A percentile compares a stretch with the other conserved stretches of the same genome.
Evolutionary conservation across 2,329 filamentous ascomycete species (phyloP).

Genomic region (Nakataea oryzae): DNA sequence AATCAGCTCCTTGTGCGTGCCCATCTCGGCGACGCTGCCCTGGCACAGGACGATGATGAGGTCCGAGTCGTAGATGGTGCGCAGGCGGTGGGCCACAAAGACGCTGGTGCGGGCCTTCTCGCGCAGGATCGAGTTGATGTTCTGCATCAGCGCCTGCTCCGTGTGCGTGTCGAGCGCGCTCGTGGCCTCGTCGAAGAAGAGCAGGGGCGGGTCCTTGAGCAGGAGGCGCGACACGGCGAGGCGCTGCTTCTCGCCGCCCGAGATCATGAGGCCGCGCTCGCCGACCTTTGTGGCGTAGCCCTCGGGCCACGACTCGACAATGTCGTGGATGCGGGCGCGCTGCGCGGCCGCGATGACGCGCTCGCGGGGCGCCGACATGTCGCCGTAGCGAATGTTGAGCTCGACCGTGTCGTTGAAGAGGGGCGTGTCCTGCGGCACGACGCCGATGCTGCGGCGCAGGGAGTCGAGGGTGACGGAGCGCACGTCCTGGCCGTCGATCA

Average conservation of each 20-base stretch:
- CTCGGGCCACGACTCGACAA: conserved; percentile 69
- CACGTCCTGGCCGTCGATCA: conserved; percentile 90
- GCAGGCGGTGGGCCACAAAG: conserved; percentile 84
- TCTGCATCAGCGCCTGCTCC: conserved; percentile 77
- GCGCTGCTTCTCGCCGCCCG: conserved; percentile 46
- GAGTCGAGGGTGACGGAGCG: conserved; percentile 74
- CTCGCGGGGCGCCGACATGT: conserved; percentile 63
- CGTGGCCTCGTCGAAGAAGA: conserved; percentile 20
- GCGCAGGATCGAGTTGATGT: conserved; percentile 85
- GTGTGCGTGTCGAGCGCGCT: conserved; percentile 45
- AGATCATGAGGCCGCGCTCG: conserved; percentile 22
- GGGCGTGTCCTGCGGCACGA: conserved; percentile 94
- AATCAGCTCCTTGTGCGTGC: conserved; percentile 77
- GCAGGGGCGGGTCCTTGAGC: conserved; percentile 24
- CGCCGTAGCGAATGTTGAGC: conserved; percentile 91
- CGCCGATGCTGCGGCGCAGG: conserved; percentile 75
- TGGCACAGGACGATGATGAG: conserved; percentile 83
- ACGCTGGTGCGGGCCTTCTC: conserved; percentile 87
- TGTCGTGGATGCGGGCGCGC: conserved; percentile 76
- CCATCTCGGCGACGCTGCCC: conserved; percentile 77
- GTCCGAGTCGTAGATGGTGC: conserved; percentile 90
- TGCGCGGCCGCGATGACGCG: conserved; percentile 68
- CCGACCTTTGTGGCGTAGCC: conserved; percentile 87
- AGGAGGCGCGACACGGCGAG: conserved; percentile 35
- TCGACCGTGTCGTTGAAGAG: conserved; percentile 95